Evolutionary conservation across 768 basidiomycete species (phyloP), one percentile per base, ranked within the genome.

Genomic region (Suillus hirtellus): DNA sequence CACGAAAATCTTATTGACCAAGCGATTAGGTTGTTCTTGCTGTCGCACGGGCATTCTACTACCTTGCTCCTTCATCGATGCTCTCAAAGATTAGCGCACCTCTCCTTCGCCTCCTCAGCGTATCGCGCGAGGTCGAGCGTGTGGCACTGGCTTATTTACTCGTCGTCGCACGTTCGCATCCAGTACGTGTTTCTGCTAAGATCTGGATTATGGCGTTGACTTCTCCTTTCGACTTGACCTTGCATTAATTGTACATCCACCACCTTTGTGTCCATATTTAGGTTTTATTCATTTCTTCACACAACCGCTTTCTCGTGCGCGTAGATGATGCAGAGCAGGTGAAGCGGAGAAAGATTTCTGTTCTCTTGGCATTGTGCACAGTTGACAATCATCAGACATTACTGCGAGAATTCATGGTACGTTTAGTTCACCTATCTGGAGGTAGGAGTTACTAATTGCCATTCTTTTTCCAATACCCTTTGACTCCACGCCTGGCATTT

Each of bases 321-420:
- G 78, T 85, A 2, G 82, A 87, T 62, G 95, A 98, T 70, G 74
- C 85, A 8, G 76, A 77, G 1, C 82, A 81, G 64, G 85, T 88
- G 24, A 94, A 96, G 72, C 80, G 80, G 68, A 81, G 84, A 63
- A 97, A 98, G 75, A 84, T 98, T 50, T 81, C 80, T 31, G 78
- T 95, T 5, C 76, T 99, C 59, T 77, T 89, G n/a, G 81, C 80
- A 24, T 70, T 98, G 9, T 80, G 90, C 58, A 85, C 81, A 31
- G 66, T 75, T 35, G 88, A 91, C 44, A 96, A 89, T 67, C 86
- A 89, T 61, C 81, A 86, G 47, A 78, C 82, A 0, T 82, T 96
- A 11, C 77, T 99, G 66, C 81, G 88, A 27, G 97, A 99, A 71
- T 88, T 97, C 67, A 86, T 90, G 65, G 96, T 96, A 63, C 62